Evolutionary conservation across 2,329 filamentous ascomycete species (phyloP), one percentile per base, ranked within the genome.

Genomic region (Macrophomina phaseolina): DNA sequence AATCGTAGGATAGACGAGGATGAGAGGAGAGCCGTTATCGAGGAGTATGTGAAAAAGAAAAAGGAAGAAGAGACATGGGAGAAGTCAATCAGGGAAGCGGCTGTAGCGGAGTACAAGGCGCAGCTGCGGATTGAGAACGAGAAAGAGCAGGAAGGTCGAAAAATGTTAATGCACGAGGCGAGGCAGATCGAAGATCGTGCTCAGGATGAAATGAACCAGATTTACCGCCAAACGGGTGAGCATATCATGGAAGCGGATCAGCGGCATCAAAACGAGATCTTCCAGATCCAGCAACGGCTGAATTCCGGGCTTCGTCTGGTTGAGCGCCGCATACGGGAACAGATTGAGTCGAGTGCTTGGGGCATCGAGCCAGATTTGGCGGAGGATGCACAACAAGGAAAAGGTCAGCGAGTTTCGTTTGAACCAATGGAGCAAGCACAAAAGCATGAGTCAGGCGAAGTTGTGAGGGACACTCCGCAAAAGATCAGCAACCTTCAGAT

Each of bases 201-300:
- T 0, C 58, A 62, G 18, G 16, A 36, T 30, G 42, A 62, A 30
- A 62, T 62, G 58, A 38, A n/a, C n/a, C 16, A 36, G 6, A 49
- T 62, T 14, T 62, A 62, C 30, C 42, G 49, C 42, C 58, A 62
- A n/a, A 62, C 28, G 14, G 42, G 42, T 16, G 5, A 23, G 32
- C 58, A 49, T 28, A 46, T 62, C 32, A 42, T 16, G 8, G 16
- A 49, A 11, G 58, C 58, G 11, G 45, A 48, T 16, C 45, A 38
- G 12, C 58, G 58, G 16, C 58, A 62, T n/a, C 58, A 49, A 11
- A 32, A 62, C n/a, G 58, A 62, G 45, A 28, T 62, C 4, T 36
- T 23, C 30, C 42, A 62, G 4, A 62, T 62, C 16, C 58, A 62
- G 42, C 58, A 62, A 12, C 58, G n/a, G 9, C 16, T 62, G 4